Evolutionary conservation across 129 eudicot genomes (phyloP).

Genomic region (Smallanthus sonchifolius): DNA sequence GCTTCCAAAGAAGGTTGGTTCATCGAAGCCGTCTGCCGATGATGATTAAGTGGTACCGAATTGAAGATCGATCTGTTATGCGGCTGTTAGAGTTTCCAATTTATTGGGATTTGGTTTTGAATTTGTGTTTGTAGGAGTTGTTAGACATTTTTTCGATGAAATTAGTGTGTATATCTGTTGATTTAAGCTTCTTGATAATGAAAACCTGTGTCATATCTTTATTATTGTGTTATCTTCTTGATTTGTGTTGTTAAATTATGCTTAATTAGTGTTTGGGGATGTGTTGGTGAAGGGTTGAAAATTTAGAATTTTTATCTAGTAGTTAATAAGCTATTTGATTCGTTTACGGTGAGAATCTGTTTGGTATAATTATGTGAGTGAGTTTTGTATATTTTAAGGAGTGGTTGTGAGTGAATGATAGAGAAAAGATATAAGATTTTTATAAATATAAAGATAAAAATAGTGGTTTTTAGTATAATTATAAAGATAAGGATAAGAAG

Average conservation of each 20-base stretch:
- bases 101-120: neutral
- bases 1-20: slow-evolving; percentile 33
- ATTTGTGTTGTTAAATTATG: neutral
- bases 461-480: too few species aligned
- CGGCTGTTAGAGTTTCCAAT: neutral
- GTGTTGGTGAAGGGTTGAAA: too few species aligned
- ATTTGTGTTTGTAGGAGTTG: slow-evolving; percentile 1
- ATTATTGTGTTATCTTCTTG: neutral
- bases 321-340: too few species aligned
- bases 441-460: too few species aligned
- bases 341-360: too few species aligned
- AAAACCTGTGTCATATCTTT: neutral
- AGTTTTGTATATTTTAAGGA: too few species aligned
- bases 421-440: too few species aligned
- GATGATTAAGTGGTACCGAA: slow-evolving; percentile 2
- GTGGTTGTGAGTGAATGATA: too few species aligned
- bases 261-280: too few species aligned
- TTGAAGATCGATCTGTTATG: neutral
- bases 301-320: too few species aligned
- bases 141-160: slow-evolving; percentile 1
- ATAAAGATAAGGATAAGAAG: too few species aligned
- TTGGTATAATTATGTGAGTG: too few species aligned
- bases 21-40: slow-evolving; percentile 23
- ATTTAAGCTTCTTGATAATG: slow-evolving; percentile 13
- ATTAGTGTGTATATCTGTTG: slow-evolving; percentile 24